phyloP scores from a whole-genome alignment of 139 green algal genomes.

The Auxenochlorella pyrenoidosa region DNA sequence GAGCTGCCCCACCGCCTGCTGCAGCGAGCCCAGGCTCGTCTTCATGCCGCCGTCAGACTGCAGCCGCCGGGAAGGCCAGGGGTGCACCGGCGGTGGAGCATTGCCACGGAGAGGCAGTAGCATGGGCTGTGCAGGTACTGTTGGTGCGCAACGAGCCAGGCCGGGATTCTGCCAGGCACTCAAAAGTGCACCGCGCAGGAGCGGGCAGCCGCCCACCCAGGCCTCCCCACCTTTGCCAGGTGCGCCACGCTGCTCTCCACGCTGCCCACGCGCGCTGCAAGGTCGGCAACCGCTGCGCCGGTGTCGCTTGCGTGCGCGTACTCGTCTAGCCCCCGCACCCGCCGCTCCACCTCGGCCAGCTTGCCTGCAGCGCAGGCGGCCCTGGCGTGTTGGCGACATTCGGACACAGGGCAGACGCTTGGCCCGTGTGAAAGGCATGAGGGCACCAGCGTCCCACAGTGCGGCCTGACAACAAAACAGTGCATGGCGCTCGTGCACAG shows the following conservation, averaged over 20 bases:
- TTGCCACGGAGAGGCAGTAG: too few relatives aligned
- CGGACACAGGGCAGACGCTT: too few relatives aligned
- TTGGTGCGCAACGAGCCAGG: neutral
- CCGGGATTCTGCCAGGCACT: too few relatives aligned
- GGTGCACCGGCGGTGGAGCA: neutral
- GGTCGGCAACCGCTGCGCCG: neutral
- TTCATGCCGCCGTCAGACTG: slow-evolving; percentile 2
- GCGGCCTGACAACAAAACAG: too few relatives aligned
- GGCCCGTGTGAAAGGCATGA: too few relatives aligned
- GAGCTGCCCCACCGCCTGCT: slow-evolving; percentile 26
- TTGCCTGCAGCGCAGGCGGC: neutral
- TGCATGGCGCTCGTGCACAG: too few relatives aligned
- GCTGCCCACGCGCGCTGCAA: slow-evolving; percentile 14
- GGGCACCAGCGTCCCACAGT: too few relatives aligned
- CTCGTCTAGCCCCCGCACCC: slow-evolving; percentile 15
- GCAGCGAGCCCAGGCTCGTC: neutral
- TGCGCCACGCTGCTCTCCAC: slow-evolving; percentile 25
- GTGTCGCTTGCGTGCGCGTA: neutral
- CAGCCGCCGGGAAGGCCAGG: neutral
- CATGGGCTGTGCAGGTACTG: neutral
- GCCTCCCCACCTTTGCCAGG: neutral
- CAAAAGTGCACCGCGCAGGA: too few relatives aligned
- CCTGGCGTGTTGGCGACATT: too few relatives aligned
- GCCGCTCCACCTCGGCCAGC: slow-evolving; percentile 16
- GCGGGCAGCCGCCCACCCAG: too few relatives aligned